These are phyloP conservation scores for Lodderomyces elongisporus DNA, from an alignment of 1,139 yeast genomes.

Conservation along the genomic window DNA sequence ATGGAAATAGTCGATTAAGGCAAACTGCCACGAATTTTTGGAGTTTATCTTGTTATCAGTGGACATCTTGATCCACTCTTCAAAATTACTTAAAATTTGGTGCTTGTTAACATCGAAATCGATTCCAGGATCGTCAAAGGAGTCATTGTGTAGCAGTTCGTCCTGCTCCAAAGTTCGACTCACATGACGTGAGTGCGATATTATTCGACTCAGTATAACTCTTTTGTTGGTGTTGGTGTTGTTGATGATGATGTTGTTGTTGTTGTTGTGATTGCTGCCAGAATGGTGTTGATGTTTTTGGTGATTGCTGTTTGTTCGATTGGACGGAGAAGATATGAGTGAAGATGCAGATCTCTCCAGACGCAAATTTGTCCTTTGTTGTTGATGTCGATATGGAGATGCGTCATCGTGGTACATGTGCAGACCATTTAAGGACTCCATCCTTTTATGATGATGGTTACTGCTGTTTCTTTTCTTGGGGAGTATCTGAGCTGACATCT, in stretches of 20 bases:
- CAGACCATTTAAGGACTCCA: slow-evolving; percentile 1
- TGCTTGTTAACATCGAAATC: slow-evolving; percentile 43
- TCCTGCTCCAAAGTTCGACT: slow-evolving; percentile 15
- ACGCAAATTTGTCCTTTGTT: no score
- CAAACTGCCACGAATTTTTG: slow-evolving; percentile 67
- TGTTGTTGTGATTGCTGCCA: neutral
- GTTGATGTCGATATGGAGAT: no score
- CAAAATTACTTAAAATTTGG: slow-evolving; percentile 59
- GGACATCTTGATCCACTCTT: slow-evolving; percentile 87
- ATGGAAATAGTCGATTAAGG: slow-evolving; percentile 79
- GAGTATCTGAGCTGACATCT: slow-evolving; percentile 10
- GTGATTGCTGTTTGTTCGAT: no score
- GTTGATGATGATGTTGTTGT: neutral
- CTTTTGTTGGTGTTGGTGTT: no score
- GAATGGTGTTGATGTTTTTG: slow-evolving; percentile 1
- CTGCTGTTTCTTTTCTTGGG: slow-evolving; percentile 9
- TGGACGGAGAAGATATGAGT: no score
- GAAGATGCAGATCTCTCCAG: no score
- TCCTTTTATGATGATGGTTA: neutral
- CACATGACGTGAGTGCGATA: slow-evolving; percentile 17
- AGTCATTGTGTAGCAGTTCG: slow-evolving; percentile 13
- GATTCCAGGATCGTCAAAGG: slow-evolving; percentile 35
- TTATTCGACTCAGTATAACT: slow-evolving; percentile 10
- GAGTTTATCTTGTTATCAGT: slow-evolving; percentile 77
- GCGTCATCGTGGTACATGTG: no score